Base-by-base conservation (phyloP, 805 yeast species). In the Zygotorulaspora chibaensis region DNA sequence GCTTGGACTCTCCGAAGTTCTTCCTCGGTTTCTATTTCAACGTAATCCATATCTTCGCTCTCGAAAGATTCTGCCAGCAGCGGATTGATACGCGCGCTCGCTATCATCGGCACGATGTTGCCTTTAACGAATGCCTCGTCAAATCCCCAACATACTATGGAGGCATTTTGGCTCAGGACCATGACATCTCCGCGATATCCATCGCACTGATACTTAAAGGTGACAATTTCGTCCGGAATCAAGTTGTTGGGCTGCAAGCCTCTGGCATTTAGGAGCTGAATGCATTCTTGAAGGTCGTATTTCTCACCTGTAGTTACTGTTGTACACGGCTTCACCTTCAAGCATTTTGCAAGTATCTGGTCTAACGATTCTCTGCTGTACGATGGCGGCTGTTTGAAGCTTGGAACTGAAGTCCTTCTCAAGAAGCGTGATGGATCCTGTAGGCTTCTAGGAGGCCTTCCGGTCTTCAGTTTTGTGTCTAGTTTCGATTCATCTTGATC, bases 11-110 rank as follows among this genome's bases (percentile, higher is more conserved):
- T 20, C 20, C 48, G 49, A 33, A 47, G 26, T 18, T 52, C 57
- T 12, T 48, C 48, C 8, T 36, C 31, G 15, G 43, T 43, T 31
- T 54, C 55, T 10, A 56, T 60, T 45, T 81, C 86, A 10, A 85
- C 68, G 62, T 70, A 89, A 62, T 90, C 96, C 79, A 89, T 77
- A 56, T 90, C 97, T 60, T 89, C 97, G 31, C 87, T 79, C 56
- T 89, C 96, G 8, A 73, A 67, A 2, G 61, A 67, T 16, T 70
- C 60, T 48, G 77, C 77, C 3, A 46, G 38, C 25, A 59, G 36
- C 1, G 76, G 65, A 3, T 73, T 67, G 2, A 75, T 48, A 60
- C 75, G 75, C 2, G 86, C 79, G 0, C 61, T 55, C 38, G 69
- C 61, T 2, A 87, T 65, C 13, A 77, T 48, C 0, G 87, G 86